These are phyloP conservation scores for Carex myosuroides DNA, from an alignment of 176 grass and related monocot species.

Conservation along the genomic window DNA sequence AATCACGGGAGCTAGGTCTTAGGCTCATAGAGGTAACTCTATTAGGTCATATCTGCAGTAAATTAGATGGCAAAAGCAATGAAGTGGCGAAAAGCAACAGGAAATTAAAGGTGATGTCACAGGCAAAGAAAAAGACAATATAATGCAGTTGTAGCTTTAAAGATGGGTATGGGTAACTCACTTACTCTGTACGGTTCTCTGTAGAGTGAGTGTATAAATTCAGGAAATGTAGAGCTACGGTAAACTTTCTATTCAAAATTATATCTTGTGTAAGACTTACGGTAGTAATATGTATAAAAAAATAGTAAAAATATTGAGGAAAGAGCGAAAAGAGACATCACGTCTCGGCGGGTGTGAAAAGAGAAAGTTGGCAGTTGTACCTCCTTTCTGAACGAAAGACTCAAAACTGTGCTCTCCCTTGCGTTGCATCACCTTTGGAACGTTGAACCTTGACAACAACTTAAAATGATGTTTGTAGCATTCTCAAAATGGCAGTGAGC, in stretches of 20 bases:
- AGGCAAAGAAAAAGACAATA: background rate
- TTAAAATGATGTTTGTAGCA: too few relatives aligned
- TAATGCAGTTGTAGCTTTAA: background rate
- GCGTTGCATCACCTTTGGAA: background rate
- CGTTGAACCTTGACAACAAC: background rate
- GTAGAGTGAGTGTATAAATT: too few relatives aligned
- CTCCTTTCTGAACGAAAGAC: background rate
- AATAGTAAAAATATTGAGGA: too few relatives aligned
- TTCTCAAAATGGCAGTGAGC: background rate
- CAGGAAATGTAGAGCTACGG: too few relatives aligned
- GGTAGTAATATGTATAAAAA: too few relatives aligned
- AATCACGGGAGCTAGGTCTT: too few relatives aligned
- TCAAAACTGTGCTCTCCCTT: background rate
- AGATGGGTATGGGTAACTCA: background rate
- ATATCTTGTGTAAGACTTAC: too few relatives aligned
- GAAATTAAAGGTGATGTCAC: conserved; percentile 1
- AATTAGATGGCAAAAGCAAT: background rate
- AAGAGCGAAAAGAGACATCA: background rate
- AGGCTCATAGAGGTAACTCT: background rate
- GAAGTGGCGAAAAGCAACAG: background rate
- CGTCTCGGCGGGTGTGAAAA: background rate
- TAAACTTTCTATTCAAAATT: too few relatives aligned
- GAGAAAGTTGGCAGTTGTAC: background rate
- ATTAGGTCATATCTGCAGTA: background rate
- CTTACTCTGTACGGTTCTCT: background rate